These are phyloP conservation scores for Salvia miltiorrhiza DNA, from an alignment of 257 asterid genomes.

Conservation along the genomic window DNA sequence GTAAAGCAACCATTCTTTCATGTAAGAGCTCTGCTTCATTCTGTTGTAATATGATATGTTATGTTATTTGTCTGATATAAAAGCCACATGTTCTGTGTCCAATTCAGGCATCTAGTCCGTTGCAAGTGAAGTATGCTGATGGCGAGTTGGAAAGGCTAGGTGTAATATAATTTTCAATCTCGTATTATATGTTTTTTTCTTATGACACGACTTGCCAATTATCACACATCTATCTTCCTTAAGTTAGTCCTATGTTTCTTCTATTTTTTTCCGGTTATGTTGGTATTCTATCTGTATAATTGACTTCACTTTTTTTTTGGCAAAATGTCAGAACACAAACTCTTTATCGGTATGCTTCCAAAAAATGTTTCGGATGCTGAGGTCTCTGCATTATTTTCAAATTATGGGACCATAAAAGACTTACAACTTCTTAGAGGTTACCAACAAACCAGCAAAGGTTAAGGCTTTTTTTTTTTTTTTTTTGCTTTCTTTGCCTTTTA, in stretches of 20 bases:
- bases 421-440: conserved; percentile 94
- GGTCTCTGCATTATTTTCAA: conserved; percentile 80
- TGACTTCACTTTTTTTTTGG: conserved; percentile 16
- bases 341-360: conserved; percentile 98
- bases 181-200: conserved; percentile 7
- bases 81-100: conserved; percentile 33
- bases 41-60: conserved; percentile 13
- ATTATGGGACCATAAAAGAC: conserved; percentile 83
- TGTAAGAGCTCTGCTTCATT: conserved; percentile 8
- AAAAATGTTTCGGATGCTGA: conserved; percentile 85
- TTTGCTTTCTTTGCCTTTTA: conserved; percentile 18
- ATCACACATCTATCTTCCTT: neutral
- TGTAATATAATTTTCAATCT: conserved; percentile 26
- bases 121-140: conserved; percentile 99
- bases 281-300: neutral
- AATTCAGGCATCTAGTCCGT: conserved; percentile 88
- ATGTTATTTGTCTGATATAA: conserved; percentile 31
- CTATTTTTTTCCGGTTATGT: neutral
- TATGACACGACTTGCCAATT: conserved; percentile 13
- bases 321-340: conserved; percentile 76
- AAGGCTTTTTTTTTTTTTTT: conserved; percentile 10
- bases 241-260: neutral
- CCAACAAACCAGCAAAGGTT: conserved; percentile 97
- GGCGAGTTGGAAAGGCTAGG: conserved; percentile 98
- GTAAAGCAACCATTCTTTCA: neutral